These are phyloP conservation scores for Kalanchoe fedtschenkoi DNA, from an alignment of 164 flowering plant genomes.

Conservation along the genomic window DNA sequence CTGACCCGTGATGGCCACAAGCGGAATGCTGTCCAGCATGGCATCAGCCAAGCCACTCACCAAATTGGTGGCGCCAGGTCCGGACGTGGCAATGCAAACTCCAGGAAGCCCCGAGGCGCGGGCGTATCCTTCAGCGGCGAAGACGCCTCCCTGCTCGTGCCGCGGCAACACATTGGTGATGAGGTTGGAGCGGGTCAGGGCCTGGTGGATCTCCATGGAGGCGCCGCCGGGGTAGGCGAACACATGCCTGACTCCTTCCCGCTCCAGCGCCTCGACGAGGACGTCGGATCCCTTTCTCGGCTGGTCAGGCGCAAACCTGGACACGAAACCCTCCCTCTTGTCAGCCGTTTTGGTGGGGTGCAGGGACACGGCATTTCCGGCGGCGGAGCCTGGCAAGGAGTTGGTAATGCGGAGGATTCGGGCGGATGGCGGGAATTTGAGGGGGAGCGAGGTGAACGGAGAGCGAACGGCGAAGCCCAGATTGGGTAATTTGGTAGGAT, in stretches of 20 bases:
- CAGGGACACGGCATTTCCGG: neutral
- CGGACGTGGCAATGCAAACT: constrained; percentile 69
- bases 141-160: constrained; percentile 61
- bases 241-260: constrained; percentile 44
- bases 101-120: constrained; percentile 49
- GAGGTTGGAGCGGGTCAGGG: constrained; percentile 41
- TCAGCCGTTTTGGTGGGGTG: neutral
- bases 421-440: constrained; percentile 9
- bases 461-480: constrained; percentile 7
- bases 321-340: constrained; percentile 2
- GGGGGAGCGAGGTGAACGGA: constrained; percentile 7
- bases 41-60: constrained; percentile 73
- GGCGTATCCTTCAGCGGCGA: constrained; percentile 69
- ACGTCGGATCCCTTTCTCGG: constrained; percentile 59
- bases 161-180: constrained; percentile 50
- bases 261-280: constrained; percentile 66
- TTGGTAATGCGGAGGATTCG: constrained; percentile 10
- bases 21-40: constrained; percentile 46
- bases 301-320: constrained; percentile 37
- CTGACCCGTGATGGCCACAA: constrained; percentile 64
- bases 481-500: neutral
- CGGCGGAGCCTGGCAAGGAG: constrained; percentile 9
- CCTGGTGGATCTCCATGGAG: constrained; percentile 69
- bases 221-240: constrained; percentile 71
- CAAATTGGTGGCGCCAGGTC: constrained; percentile 70